Evolutionary conservation across 2,329 filamentous ascomycete species (phyloP).

Genomic region (Trichophyton rubrum): DNA sequence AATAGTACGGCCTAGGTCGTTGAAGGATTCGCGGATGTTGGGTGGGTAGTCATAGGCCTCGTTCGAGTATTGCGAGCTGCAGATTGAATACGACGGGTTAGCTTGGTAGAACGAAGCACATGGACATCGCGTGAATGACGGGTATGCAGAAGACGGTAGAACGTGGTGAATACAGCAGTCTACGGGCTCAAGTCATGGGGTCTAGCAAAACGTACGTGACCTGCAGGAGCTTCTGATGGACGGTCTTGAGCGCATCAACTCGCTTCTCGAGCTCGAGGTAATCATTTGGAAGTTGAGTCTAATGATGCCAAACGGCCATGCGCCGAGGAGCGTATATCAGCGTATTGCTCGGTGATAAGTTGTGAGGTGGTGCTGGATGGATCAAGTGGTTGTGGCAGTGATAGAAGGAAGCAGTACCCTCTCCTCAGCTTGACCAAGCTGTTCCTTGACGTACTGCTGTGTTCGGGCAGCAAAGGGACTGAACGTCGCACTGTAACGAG

Average conservation of each 20-base stretch:
- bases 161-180: too few species aligned
- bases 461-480: slow-evolving; percentile 88
- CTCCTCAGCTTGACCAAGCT: slow-evolving; percentile 86
- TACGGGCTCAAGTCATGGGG: slow-evolving; percentile 1
- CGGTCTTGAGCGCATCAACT: slow-evolving; percentile 91
- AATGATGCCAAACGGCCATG: not conserved
- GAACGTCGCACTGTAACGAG: slow-evolving; percentile 59
- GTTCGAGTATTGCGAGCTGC: slow-evolving; percentile 81
- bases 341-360: not conserved
- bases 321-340: not conserved
- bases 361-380: too few species aligned
- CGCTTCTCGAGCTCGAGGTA: slow-evolving; percentile 98
- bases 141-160: too few species aligned
- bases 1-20: slow-evolving; percentile 88
- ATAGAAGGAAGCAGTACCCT: slow-evolving; percentile 52
- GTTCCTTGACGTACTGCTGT: slow-evolving; percentile 96
- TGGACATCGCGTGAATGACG: not conserved
- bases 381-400: not conserved
- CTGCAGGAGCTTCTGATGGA: slow-evolving; percentile 91
- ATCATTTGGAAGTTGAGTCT: slow-evolving; percentile 93
- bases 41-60: slow-evolving; percentile 85
- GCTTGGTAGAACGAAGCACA: not conserved
- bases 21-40: slow-evolving; percentile 96
- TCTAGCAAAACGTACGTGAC: slow-evolving; percentile 56
- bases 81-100: not conserved